A percentile compares a stretch with the other conserved stretches of the same genome.
These are phyloP conservation scores for Entomortierella lignicola DNA, from an alignment of 192 early-diverging fungal genomes.

Conservation along the genomic window DNA sequence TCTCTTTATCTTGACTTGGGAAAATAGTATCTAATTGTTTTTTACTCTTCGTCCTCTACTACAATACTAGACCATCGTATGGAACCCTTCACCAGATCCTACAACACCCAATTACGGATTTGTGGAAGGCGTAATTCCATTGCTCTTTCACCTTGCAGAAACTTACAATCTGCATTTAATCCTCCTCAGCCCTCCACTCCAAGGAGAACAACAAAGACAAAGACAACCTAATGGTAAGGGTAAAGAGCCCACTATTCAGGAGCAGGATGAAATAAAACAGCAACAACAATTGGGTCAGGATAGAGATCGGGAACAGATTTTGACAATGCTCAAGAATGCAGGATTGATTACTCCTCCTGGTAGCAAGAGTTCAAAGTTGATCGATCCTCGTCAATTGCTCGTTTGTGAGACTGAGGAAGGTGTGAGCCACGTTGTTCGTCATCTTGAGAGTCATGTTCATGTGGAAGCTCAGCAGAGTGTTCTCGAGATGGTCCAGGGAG, in stretches of 20 bases:
- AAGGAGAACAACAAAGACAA: slow-evolving; percentile 8
- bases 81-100: slow-evolving; percentile 82
- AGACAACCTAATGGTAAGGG: slow-evolving; percentile 10
- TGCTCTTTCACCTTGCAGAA: slow-evolving; percentile 63
- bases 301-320: slow-evolving; percentile 67
- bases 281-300: slow-evolving; percentile 57
- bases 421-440: slow-evolving; percentile 75
- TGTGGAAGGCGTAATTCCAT: slow-evolving; percentile 63
- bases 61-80: slow-evolving; percentile 75
- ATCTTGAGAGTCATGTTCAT: slow-evolving; percentile 73
- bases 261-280: slow-evolving; percentile 36
- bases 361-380: slow-evolving; percentile 28
- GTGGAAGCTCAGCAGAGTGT: slow-evolving; percentile 64
- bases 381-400: slow-evolving; percentile 75
- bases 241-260: slow-evolving; percentile 24
- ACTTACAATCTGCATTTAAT: slow-evolving; percentile 68
- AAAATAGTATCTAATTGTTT: too few relatives aligned
- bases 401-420: slow-evolving; percentile 78
- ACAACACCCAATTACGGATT: slow-evolving; percentile 78
- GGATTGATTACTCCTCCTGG: slow-evolving; percentile 44
- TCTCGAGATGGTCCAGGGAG: slow-evolving; percentile 54
- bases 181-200: slow-evolving; percentile 58
- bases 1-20: too few relatives aligned
- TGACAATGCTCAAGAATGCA: slow-evolving; percentile 57
- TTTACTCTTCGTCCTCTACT: too few relatives aligned